These are phyloP conservation scores for Sisymbrium altissimum DNA, from an alignment of 345 rosid genomes.

Conservation along the genomic window DNA sequence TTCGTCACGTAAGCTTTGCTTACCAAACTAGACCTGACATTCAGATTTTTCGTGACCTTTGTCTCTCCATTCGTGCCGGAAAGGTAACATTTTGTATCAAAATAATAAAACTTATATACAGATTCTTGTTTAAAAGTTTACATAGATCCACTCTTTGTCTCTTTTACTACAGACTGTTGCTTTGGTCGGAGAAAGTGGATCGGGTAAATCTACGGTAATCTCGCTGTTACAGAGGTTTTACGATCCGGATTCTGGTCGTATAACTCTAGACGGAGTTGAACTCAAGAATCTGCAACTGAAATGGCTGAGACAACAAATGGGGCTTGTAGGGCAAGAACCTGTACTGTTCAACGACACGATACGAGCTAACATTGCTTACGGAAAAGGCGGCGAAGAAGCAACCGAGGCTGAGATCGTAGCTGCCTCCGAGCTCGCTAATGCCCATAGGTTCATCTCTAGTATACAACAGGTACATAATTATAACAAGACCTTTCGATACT, in stretches of 20 bases:
- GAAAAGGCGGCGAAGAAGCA: conserved; percentile 47
- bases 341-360: conserved; percentile 51
- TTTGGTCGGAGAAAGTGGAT: conserved; percentile 71
- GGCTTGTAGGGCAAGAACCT: conserved; percentile 67
- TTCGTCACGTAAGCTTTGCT: conserved; percentile 46
- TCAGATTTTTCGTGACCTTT: conserved; percentile 50
- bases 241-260: conserved; percentile 51
- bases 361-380: conserved; percentile 63
- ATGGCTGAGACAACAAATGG: conserved; percentile 72
- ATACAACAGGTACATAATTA: conserved; percentile 38
- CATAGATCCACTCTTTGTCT: neutral
- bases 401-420: conserved; percentile 52
- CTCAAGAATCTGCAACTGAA: conserved; percentile 45
- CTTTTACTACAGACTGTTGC: conserved; percentile 48
- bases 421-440: conserved; percentile 58
- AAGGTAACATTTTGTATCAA: conserved; percentile 36
- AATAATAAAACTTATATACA: neutral
- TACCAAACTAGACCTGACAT: conserved; percentile 63
- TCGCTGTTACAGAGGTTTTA: conserved; percentile 59
- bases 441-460: conserved; percentile 51
- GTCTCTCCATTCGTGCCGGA: conserved; percentile 49
- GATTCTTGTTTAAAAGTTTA: neutral
- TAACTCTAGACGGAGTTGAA: conserved; percentile 54
- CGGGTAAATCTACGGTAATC: conserved; percentile 64
- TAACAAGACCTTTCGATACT: neutral